Base-by-base conservation (phyloP, 768 basidiomycete species). In the Gymnopilus junonius region DNA sequence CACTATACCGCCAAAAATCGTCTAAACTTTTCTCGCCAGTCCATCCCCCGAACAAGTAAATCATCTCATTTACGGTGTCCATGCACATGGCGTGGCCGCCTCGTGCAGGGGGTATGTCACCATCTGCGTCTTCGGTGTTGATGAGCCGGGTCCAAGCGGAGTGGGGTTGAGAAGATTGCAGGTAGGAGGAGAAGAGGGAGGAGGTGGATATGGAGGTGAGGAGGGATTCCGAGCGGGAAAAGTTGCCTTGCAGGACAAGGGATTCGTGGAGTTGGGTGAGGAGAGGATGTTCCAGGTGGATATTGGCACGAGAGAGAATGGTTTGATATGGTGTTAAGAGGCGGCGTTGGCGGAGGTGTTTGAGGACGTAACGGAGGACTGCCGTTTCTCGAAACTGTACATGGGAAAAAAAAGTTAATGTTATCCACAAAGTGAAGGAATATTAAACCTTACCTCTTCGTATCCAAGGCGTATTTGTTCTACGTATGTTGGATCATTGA, bases 41-140 rank as follows among this genome's bases (percentile, higher is more conserved):
- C 86, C 89, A 94, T 0, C 93, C 93, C 1, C 92, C 93, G 58
- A 92, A 86, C 21, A 94, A 80, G 70, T 93, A 93, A 29, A 94
- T 85, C 45, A 83, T 73, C 6, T 85, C 84, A 39, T 85, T 81
- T 8, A 85, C 23, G 82, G 76, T n/a, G 69, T 93, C 92, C 65
- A 93, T 85, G 67, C 90, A 92, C 90, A 92, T 92, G 21, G 90
- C 88, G 65, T 94, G 91, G 0, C 92, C 93, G 15, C 92, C 90
- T 0, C 93, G 85, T 46, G 85, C 79, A 25, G 82, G 80, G 5
- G 93, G 92, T 0, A 82, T 74, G 66, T 91, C 89, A 8, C 86
- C 87, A 67, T 89, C 85, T 1, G 85, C 80, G 64, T 89, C 85
- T n/a, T 51, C 31, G 15, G 84, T 81, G 21, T 84, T 89, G 37